phyloP scores from a whole-genome alignment of 768 basidiomycete species.

The Clitopilus hobsonii region DNA sequence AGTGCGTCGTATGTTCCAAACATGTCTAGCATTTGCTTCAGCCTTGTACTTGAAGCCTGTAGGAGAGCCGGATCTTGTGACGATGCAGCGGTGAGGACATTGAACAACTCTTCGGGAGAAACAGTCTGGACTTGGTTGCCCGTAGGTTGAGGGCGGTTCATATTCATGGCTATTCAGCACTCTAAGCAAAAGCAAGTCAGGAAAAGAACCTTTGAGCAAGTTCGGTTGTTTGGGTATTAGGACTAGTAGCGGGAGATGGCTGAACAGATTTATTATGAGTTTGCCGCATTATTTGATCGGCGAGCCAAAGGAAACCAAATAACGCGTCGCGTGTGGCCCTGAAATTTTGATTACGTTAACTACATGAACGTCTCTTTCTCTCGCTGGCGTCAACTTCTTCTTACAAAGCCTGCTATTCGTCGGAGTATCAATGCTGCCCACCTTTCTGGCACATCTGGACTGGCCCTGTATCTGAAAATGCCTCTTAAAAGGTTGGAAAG shows the following conservation, averaged over 20 bases:
- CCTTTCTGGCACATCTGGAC: neutral
- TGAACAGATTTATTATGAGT: neutral
- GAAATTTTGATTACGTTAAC: conserved; percentile 11
- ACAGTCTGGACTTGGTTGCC: conserved; percentile 38
- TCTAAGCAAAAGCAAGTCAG: neutral
- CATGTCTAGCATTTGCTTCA: conserved; percentile 65
- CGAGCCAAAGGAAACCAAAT: conserved; percentile 27
- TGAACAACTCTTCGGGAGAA: conserved; percentile 59
- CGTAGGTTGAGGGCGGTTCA: conserved; percentile 15
- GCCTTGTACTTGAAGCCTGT: conserved; percentile 46
- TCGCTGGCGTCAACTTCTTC: neutral
- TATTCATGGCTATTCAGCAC: conserved; percentile 21
- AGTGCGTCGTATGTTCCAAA: conserved; percentile 69
- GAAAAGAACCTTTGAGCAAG: neutral
- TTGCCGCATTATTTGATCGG: conserved; percentile 8
- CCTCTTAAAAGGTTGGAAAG: neutral
- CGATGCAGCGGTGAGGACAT: conserved; percentile 61
- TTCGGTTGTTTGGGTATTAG: neutral
- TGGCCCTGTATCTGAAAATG: neutral
- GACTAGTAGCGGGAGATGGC: conserved; percentile 2
- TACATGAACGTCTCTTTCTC: conserved; percentile 4
- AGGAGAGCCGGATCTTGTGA: conserved; percentile 66
- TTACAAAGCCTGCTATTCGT: neutral
- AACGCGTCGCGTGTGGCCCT: conserved; percentile 39
- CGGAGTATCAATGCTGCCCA: neutral